A percentile compares a stretch with the other conserved stretches of the same genome.
These are phyloP conservation scores for Monosporascus sp. DNA, from an alignment of 2,329 filamentous ascomycete species.

Conservation along the genomic window DNA sequence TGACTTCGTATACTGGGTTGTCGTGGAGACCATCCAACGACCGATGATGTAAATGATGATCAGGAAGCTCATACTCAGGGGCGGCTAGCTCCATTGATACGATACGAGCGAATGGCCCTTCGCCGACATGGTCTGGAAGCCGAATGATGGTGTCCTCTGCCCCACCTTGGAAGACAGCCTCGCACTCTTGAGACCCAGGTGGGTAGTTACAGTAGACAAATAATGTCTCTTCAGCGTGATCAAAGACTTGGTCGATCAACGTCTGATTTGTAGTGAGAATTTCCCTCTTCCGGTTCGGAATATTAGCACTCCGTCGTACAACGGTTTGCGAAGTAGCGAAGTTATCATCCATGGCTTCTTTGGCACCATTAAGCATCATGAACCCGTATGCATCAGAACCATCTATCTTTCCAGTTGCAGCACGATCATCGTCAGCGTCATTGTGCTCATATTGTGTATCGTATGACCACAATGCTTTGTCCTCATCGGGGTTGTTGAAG, in stretches of 20 bases:
- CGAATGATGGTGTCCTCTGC: conserved; percentile 20
- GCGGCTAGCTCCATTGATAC: conserved; percentile 12
- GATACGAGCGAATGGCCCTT: conserved; percentile 21
- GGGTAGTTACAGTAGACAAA: conserved; percentile 25
- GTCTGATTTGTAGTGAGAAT: conserved; percentile 22
- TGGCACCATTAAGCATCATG: conserved; percentile 25
- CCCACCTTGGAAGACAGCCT: conserved; percentile 11
- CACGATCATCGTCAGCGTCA: conserved; percentile 9
- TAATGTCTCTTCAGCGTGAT: conserved; percentile 19
- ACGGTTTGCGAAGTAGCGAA: conserved; percentile 19
- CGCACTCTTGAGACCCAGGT: conserved; percentile 12
- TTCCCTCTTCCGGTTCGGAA: conserved; percentile 12
- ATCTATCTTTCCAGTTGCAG: conserved; percentile 6
- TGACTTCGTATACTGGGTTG: conserved; percentile 20
- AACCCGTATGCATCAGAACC: conserved; percentile 27
- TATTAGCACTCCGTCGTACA: conserved; percentile 3
- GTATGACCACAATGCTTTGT: conserved; percentile 17
- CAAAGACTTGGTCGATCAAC: conserved; percentile 20
- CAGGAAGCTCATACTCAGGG: conserved; percentile 3
- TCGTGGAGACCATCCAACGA: background rate
- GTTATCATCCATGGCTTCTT: conserved; percentile 21
- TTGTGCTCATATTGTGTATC: conserved; percentile 16
- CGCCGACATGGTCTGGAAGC: conserved; percentile 19
- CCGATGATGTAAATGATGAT: too few species aligned
- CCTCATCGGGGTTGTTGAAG: conserved; percentile 10